Conservation (phyloP, 306 rosid species). For the Arachis stenosperma region DNA sequence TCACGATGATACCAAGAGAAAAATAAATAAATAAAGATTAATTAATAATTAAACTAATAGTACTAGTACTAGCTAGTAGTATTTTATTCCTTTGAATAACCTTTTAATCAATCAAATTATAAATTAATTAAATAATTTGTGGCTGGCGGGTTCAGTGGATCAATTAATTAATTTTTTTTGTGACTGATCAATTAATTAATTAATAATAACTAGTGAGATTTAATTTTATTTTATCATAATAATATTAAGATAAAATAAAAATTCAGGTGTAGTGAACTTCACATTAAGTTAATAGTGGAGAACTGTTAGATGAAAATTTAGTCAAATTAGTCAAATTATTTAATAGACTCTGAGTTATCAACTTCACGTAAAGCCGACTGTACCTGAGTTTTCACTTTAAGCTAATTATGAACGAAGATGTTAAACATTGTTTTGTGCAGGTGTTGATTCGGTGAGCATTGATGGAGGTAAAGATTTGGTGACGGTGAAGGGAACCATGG, state of each 20-base stretch:
- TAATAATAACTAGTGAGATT: background rate
- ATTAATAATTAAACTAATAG: background rate
- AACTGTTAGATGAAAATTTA: too few species aligned
- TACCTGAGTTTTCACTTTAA: too few species aligned
- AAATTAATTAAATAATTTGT: background rate
- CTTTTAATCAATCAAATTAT: background rate
- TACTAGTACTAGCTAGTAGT: background rate
- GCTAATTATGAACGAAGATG: background rate
- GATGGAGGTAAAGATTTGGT: slow-evolving; percentile 75
- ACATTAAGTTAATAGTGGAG: too few species aligned
- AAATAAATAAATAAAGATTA: background rate
- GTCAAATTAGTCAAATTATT: too few species aligned
- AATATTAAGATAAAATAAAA: too few species aligned
- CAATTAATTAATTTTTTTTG: background rate
- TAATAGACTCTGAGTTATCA: too few species aligned
- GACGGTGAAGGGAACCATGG: slow-evolving; percentile 76
- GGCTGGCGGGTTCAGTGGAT: background rate
- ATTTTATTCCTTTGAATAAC: background rate
- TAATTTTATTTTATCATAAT: background rate
- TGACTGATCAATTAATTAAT: background rate
- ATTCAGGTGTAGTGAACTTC: too few species aligned
- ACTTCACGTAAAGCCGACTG: too few species aligned
- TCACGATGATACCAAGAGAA: background rate
- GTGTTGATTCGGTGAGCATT: slow-evolving; percentile 58
- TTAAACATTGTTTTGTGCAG: slow-evolving; percentile 38